Base-by-base conservation (phyloP, 371 early-diverging fungal species). In the Lichtheimia hyalospora region DNA sequence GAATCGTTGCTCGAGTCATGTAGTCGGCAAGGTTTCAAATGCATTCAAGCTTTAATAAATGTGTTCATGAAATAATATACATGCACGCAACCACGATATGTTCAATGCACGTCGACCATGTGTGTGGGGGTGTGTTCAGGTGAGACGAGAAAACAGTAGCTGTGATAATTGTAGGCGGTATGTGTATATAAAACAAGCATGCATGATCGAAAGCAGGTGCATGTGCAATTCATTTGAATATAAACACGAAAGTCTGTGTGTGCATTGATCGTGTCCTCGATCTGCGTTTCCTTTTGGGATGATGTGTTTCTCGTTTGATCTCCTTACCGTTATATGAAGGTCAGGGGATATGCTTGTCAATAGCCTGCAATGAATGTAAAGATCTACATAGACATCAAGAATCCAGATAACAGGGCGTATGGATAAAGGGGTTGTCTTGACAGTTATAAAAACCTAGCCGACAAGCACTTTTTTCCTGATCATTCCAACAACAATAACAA, bases 101-200 rank as follows among this genome's bases (percentile, higher is more conserved):
- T 90, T 6, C 94, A 95, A 70, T 73, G 96, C 24, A 93, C 85
- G 69, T 83, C 84, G 62, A 94, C 93, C 49, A 73, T 77, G 41
- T 93, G 94, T 16, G 96, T 94, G 0, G 90, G 90, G 64, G n/a
- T n/a, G n/a, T 87, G 49, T 56, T 81, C 53, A 80, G 76, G 15
- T 62, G 74, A 49, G 83, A 87, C 52, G 67, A 78, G 43, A 61
- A 70, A 48, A 81, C 77, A 57, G 71, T 80, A 39, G 58, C 64
- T 51, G 79, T 72, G 16, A 71, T 63, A 39, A 81, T 84, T 58
- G 86, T 85, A 13, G 34, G 34, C 34, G 34, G 34, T 34, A 34
- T 34, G 34, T 10, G 34, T 34, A 8, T 27, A 27, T 34, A 34
- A 34, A 34, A 34, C 34, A 34, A 34, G 34, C 84, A 87, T 66